Percentiles rank a stretch among this genome's conserved stretches.
phyloP scores from a whole-genome alignment of 768 basidiomycete genomes.

The Boletus sp. region DNA sequence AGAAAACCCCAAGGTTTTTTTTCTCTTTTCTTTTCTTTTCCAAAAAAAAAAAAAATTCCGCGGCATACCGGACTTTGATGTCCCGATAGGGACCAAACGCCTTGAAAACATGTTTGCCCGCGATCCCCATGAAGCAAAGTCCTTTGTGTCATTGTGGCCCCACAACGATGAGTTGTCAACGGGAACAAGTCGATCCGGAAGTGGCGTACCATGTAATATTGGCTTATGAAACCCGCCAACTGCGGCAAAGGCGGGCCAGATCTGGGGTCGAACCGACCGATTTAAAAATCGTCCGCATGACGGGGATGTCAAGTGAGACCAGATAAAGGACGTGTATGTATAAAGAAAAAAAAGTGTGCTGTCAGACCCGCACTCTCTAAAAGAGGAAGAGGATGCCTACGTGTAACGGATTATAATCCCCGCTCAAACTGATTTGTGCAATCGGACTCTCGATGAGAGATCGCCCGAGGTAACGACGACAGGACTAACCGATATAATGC shows the following conservation, averaged over 20 bases:
- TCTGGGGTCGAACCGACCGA: slow-evolving; percentile 40
- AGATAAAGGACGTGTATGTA: background rate
- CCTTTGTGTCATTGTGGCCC: slow-evolving; percentile 35
- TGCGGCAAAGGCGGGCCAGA: slow-evolving; percentile 89
- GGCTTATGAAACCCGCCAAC: slow-evolving; percentile 95
- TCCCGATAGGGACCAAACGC: slow-evolving; percentile 82
- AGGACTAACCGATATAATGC: slow-evolving; percentile 81
- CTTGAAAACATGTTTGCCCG: slow-evolving; percentile 89
- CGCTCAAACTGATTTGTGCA: slow-evolving; percentile 61
- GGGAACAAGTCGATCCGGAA: background rate
- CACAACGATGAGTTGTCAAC: background rate
- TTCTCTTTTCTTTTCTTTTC: too few species aligned
- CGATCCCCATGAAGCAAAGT: slow-evolving; percentile 88
- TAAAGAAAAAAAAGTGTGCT: background rate
- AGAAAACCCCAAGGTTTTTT: background rate
- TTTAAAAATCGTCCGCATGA: background rate
- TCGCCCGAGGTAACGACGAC: background rate
- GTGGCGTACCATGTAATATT: slow-evolving; percentile 60
- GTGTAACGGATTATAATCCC: slow-evolving; percentile 89
- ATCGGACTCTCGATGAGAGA: slow-evolving; percentile 1
- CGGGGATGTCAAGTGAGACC: background rate
- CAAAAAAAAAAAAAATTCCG: too few species aligned
- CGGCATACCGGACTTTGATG: slow-evolving; percentile 86
- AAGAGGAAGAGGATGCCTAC: slow-evolving; percentile 38
- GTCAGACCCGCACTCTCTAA: slow-evolving; percentile 4